These are phyloP conservation scores for Euptelea pleiosperma DNA, from an alignment of 164 flowering plant genomes.

Conservation along the genomic window DNA sequence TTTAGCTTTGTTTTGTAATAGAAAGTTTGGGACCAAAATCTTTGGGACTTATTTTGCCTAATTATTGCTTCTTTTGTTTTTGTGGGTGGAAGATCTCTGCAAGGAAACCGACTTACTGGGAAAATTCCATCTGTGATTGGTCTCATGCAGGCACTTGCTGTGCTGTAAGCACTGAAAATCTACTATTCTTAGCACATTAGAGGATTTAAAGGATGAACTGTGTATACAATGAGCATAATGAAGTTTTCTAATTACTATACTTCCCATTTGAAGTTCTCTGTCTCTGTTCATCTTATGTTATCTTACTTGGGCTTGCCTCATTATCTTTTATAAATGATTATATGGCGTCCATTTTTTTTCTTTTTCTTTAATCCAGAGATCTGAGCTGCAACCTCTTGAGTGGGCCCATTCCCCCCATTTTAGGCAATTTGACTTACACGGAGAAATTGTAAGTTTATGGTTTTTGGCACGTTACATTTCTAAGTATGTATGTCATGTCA, in stretches of 20 bases:
- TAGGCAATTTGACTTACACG: conserved; percentile 76
- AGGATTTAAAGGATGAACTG: no score
- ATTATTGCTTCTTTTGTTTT: background rate
- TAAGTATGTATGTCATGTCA: no score
- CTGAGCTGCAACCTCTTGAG: conserved; percentile 73
- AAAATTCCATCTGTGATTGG: conserved; percentile 88
- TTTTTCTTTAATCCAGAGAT: conserved; percentile 64
- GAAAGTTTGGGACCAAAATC: no score
- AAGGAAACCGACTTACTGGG: conserved; percentile 79
- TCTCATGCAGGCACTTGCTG: conserved; percentile 99
- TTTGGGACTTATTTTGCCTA: background rate
- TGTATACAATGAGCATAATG: no score
- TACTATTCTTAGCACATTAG: background rate
- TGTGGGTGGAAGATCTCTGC: conserved; percentile 60
- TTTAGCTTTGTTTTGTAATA: no score
- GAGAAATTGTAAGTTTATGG: conserved; percentile 84
- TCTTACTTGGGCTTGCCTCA: no score
- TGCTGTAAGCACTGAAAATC: conserved; percentile 65
- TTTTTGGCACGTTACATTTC: no score
- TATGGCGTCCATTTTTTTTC: no score
- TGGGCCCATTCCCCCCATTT: conserved; percentile 83
- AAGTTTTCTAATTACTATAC: background rate
- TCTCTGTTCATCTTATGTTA: no score
- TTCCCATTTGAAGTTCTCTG: background rate
- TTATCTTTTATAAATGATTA: no score